Evolutionary conservation across 1,284 basidiomycete genomes (phyloP).

Genomic region (Athelia sp.): DNA sequence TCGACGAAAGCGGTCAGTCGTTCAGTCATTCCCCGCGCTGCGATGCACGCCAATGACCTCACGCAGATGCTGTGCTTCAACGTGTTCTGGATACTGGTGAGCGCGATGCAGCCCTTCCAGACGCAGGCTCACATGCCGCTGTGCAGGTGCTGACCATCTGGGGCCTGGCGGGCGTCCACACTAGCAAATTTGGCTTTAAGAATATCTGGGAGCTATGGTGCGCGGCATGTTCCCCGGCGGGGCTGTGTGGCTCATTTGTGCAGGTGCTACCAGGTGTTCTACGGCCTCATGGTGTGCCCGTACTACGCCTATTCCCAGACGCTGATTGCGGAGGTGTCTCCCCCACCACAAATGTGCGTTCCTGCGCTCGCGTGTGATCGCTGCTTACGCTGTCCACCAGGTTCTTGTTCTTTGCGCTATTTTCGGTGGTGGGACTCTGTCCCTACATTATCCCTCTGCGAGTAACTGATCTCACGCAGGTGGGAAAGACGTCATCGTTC

Average conservation of each 20-base stretch:
- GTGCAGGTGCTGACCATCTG: slow-evolving; percentile 61
- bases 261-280: slow-evolving; percentile 68
- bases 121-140: not conserved
- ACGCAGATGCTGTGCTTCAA: slow-evolving; percentile 68
- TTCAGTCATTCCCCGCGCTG: too few species aligned
- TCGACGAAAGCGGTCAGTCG: slow-evolving; percentile 62
- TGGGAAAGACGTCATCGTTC: slow-evolving; percentile 74
- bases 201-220: slow-evolving; percentile 80
- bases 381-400: slow-evolving; percentile 14
- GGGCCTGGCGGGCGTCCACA: slow-evolving; percentile 76
- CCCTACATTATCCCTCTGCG: not conserved
- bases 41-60: slow-evolving; percentile 3
- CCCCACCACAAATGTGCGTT: slow-evolving; percentile 62
- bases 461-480: slow-evolving; percentile 24
- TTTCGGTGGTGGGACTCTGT: slow-evolving; percentile 50
- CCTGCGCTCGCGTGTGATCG: slow-evolving; percentile 9
- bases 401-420: slow-evolving; percentile 77
- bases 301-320: slow-evolving; percentile 85
- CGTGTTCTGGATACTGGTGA: slow-evolving; percentile 66
- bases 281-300: slow-evolving; percentile 76
- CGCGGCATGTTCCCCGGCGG: slow-evolving; percentile 5
- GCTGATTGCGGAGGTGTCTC: slow-evolving; percentile 81
- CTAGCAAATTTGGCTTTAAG: slow-evolving; percentile 74
- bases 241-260: not conserved
- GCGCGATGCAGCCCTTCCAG: slow-evolving; percentile 11